Evolutionary conservation across 176 grass and related monocot genomes (phyloP).

Genomic region (Stipa capillata): DNA sequence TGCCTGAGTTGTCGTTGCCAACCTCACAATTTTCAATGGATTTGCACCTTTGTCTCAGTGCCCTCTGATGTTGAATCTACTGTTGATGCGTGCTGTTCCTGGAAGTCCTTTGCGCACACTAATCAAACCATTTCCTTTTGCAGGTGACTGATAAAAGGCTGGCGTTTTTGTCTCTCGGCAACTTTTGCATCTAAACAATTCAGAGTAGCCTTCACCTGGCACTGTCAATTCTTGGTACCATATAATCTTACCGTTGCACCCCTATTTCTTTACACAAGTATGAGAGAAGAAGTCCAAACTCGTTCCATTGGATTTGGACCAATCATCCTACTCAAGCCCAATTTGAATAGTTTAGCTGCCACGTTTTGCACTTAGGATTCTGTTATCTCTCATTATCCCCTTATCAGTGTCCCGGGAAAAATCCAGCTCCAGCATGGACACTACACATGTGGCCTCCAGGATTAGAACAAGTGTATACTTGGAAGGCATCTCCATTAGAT

Average conservation of each 20-base stretch:
- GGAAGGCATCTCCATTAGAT: slow-evolving; percentile 19
- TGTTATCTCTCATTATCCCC: neutral
- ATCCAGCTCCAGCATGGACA: neutral
- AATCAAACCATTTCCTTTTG: neutral
- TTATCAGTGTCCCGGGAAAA: neutral
- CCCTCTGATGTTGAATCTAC: slow-evolving; percentile 2
- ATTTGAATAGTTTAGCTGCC: neutral
- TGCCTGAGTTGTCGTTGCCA: neutral
- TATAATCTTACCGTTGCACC: neutral
- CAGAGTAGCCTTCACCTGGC: neutral
- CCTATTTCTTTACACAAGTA: neutral
- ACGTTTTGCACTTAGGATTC: neutral
- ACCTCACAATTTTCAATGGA: neutral
- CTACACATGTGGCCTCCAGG: neutral
- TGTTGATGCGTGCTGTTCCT: neutral
- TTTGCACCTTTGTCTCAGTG: neutral
- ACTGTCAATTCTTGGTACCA: neutral
- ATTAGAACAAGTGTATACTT: neutral
- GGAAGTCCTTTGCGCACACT: neutral
- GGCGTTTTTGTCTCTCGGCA: neutral
- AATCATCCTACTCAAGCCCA: neutral
- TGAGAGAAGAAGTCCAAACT: neutral
- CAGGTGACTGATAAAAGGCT: slow-evolving; percentile 21
- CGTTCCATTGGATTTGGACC: neutral
- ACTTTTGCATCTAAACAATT: neutral